Base-by-base conservation (phyloP, 2,329 filamentous ascomycete species). In the Cercospora canescens region DNA sequence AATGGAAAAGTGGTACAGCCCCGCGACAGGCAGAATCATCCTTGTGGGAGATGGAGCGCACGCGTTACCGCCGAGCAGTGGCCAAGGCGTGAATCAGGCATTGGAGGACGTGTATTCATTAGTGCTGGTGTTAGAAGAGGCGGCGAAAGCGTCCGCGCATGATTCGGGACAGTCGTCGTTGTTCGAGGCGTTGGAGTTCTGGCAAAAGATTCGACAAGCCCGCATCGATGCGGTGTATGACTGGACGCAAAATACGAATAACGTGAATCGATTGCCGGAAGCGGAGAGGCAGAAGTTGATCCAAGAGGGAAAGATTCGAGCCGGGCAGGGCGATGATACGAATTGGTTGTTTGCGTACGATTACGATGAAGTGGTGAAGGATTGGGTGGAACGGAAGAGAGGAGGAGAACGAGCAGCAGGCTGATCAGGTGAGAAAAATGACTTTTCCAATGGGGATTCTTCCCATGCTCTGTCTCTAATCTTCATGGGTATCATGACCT, bases 21-120 rank as follows among this genome's bases (percentile, higher is more conserved):
- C 68, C 39, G 34, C 14, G 8, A 74, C 78, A 6, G 76, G 81
- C 9, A 78, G 83, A 0, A 79, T 86, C 2, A 78, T 88, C 4
- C 75, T 88, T 1, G 75, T 87, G 2, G 86, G 86, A 4, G 86
- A 88, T 73, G 85, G 85, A 2, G 85, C 85, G 0, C 86, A 88
- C 74, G 85, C 85, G 0, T 77, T 88, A 63, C 82, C 84, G 2
- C 81, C 86, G 0, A 83, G 81, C 4, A 82, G 81, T 0, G 85
- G 85, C 1, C 86, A 88, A 73, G 86, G 86, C 0, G 81, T 83
- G 0, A 83, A 81, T 4, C 85, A 87, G 73, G 86, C 84, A 0
- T 71, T 88, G 11, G 86, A 88, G 72, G 86, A 88, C 74, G 80
- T 79, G 0, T 81, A 85, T 67, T 78, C 81, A 0, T 75, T 87